phyloP scores from a whole-genome alignment of 192 early-diverging fungal species.

The Umbelopsis ramanniana region DNA sequence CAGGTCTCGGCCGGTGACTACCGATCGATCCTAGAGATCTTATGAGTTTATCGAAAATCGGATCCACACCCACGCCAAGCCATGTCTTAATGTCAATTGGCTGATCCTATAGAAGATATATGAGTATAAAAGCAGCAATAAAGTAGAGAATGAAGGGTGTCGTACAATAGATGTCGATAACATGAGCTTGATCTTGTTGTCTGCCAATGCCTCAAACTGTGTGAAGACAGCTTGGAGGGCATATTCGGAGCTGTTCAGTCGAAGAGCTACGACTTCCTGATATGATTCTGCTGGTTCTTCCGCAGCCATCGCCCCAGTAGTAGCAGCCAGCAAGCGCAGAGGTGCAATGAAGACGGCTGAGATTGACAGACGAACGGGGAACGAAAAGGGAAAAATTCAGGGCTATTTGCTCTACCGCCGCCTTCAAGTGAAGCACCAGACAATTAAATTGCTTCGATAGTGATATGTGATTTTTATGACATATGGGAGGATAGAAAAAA shows the following conservation, averaged over 20 bases:
- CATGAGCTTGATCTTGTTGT: conserved; percentile 55
- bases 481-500: neutral
- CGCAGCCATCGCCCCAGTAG: conserved; percentile 13
- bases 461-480: too few relatives aligned
- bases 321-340: conserved; percentile 18
- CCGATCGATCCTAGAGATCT: conserved; percentile 80
- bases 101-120: conserved; percentile 53
- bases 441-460: too few relatives aligned
- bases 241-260: conserved; percentile 48
- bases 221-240: conserved; percentile 58
- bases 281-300: conserved; percentile 14
- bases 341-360: neutral
- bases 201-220: conserved; percentile 63
- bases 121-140: conserved; percentile 10
- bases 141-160: neutral
- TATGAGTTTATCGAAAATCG: conserved; percentile 81
- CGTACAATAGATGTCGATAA: conserved; percentile 45
- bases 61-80: conserved; percentile 71
- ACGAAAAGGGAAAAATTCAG: conserved; percentile 3
- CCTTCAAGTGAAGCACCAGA: too few relatives aligned
- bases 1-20: conserved; percentile 81
- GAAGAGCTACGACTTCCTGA: conserved; percentile 17
- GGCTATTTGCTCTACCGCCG: neutral
- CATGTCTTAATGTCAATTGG: conserved; percentile 64
- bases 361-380: conserved; percentile 4